Base-by-base conservation (phyloP, 2,329 filamentous ascomycete genomes). In the Plenodomus biglobosus region DNA sequence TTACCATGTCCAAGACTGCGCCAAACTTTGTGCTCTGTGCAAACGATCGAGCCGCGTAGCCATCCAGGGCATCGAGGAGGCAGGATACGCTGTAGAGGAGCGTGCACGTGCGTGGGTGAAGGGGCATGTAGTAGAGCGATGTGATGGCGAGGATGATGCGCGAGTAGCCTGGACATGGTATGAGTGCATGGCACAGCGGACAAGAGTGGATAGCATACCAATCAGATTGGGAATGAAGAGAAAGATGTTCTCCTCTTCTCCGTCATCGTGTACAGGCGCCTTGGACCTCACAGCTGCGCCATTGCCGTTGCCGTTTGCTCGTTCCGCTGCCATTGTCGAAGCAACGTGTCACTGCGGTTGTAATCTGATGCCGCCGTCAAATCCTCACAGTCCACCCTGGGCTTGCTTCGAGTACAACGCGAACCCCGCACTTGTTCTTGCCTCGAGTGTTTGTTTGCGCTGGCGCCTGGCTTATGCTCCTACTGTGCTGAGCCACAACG, bases 1-100 rank as follows among this genome's bases (percentile, higher is more conserved):
- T 99, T 53, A 99, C 92, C 94, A 99, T 99, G 77, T 99, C 94
- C 56, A 99, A 81, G 27, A 99, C 92, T 24, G 92, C 94, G 56
- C 94, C 94, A 72, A 99, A 99, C 57, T 88, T 88, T 45, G 94
- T 97, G 32, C 89, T 92, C 74, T 99, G 94, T 65, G 95, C 84
- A 71, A 92, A 86, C 64, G 83, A 78, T 40, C 90, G 86, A 48
- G 94, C 94, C n/a, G 92, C 92, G 64, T 92, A 87, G 63, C 94
- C 94, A 70, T 99, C 94, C 56, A 97, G 83, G 38, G 92, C 94
- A 71, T 99, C 94, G 58, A 99, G 87, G 38, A 97, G 83, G 72
- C 94, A 97, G 20, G 92, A 97, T 50, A 99, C 78, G 70, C 86
- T 92, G 80, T 99, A 99, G 45, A 95, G 84, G 41, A 92, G 74